Base-by-base conservation (phyloP, 2,329 filamentous ascomycete genomes). In the Clarireedia homoeocarpa region DNA sequence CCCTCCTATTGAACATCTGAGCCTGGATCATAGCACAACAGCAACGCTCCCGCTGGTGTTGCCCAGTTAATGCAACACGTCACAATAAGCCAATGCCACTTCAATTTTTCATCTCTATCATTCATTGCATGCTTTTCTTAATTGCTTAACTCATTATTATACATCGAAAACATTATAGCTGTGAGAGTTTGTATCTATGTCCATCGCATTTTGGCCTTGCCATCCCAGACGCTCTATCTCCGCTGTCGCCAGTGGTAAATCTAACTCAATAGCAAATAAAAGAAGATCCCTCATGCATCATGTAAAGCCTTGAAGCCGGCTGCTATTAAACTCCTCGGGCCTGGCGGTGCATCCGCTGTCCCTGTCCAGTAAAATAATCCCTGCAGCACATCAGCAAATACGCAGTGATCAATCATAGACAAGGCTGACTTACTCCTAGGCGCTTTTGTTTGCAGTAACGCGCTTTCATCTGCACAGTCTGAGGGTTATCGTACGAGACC, bases 331-430 rank as follows among this genome's bases (percentile, higher is more conserved):
- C 81, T 84, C 51, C 81, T 74, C 51, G 78, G 76, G 59, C 74
- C 77, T 53, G 81, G 75, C 26, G 80, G 75, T 27, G 80, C 78
- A 72, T 94, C 89, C 3, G 81, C 83, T 14, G 86, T 85, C n/a
- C 84, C 86, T 53, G 86, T 84, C 86, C 86, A 91, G 71, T 91
- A 94, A 69, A 91, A 92, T 7, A 94, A 71, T 0, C 89, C 89
- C 81, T 83, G 63, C 4, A 17, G 7, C 20, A 5, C 6, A 40
- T 54, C 24, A 54, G 52, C 24, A 49, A 54, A 20, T 17, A 20
- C 24, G 3, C 2, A 49, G 39, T 30, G 12, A 15, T 39, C 36
- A 20, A 30, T 14, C 26, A 20, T 12, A 12, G 9, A 27, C 38
- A 38, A 48, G 23, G 24, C 20, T n/a, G 20, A 61, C 67, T 58